These are phyloP conservation scores for Scolecobasidium constrictum DNA, from an alignment of 2,329 filamentous ascomycete species.

Conservation along the genomic window DNA sequence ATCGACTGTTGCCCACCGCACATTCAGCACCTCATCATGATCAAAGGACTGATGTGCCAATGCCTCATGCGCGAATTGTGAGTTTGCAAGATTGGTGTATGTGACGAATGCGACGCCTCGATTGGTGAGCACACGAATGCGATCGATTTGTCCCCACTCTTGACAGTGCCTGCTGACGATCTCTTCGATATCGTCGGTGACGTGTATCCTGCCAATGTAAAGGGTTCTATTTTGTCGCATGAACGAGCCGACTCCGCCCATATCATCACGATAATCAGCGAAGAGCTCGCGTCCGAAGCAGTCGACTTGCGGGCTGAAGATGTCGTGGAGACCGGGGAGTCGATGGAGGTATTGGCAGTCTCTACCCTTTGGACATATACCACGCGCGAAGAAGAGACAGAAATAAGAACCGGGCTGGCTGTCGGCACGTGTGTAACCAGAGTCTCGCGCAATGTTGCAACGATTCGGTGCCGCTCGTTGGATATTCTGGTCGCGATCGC, in stretches of 20 bases:
- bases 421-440: slow-evolving; percentile 40
- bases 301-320: slow-evolving; percentile 89
- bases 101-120: slow-evolving; percentile 92
- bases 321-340: slow-evolving; percentile 73
- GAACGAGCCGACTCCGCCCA: slow-evolving; percentile 93
- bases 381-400: slow-evolving; percentile 84
- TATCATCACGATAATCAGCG: slow-evolving; percentile 88
- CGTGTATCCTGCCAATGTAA: slow-evolving; percentile 88
- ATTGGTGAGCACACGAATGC: slow-evolving; percentile 75
- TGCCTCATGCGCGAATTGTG: slow-evolving; percentile 53
- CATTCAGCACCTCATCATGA: slow-evolving; percentile 85
- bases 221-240: slow-evolving; percentile 88
- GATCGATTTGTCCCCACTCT: slow-evolving; percentile 91
- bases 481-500: slow-evolving; percentile 85
- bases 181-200: slow-evolving; percentile 94
- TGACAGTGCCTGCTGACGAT: slow-evolving; percentile 89
- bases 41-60: slow-evolving; percentile 94
- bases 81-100: slow-evolving; percentile 65
- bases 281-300: slow-evolving; percentile 92
- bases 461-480: slow-evolving; percentile 74
- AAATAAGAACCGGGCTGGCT: slow-evolving; percentile 61
- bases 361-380: slow-evolving; percentile 70
- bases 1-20: slow-evolving; percentile 93
- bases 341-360: slow-evolving; percentile 94
- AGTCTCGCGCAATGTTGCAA: slow-evolving; percentile 69